Base-by-base conservation (phyloP, 495 filamentous ascomycete species). In the Astrothelium macrocarpum region DNA sequence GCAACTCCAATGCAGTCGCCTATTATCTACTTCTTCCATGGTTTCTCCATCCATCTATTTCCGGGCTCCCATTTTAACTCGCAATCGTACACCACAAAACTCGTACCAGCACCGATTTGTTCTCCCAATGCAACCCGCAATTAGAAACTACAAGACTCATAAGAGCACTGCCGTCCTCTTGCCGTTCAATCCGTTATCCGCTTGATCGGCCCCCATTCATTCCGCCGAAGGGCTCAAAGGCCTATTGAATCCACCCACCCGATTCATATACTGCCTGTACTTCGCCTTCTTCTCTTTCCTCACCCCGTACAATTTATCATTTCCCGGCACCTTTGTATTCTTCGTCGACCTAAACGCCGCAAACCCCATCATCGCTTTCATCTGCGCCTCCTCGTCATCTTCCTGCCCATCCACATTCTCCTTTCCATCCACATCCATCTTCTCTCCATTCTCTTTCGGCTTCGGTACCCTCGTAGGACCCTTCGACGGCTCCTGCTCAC, bases 191-290 rank as follows among this genome's bases (percentile, higher is more conserved):
- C n/a, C n/a, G n/a, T n/a, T n/a, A n/a, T n/a, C n/a, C n/a, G n/a
- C n/a, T n/a, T n/a, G n/a, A n/a, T n/a, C n/a, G n/a, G n/a, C 29
- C 20, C 20, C 49, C 49, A 25, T 3, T 25, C 29, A 56, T 11
- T 56, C 49, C 20, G 20, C 20, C 58, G 75, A 74, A n/a, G 85
- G 85, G 72, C 82, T 85, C 65, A 98, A 81, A 45, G 94, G 91
- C 70, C 94, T 79, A 75, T 98, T 98, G 80, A 98, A 98, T 49
- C 94, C 94, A 53, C 93, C 93, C n/a, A 85, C 76, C 62, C 94
- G 87, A 74, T 98, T 98, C 94, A 98, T 98, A 74, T 98, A 98
- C 82, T 98, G 94, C 71, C 94, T 80, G 71, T 97, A 97, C 80
- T 95, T 85, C 5, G 87, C 89, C 81, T 90, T 90, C 85, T 95